Evolutionary conservation across 1,284 basidiomycete genomes (phyloP).

Genomic region (Neolentinus lepideus): DNA sequence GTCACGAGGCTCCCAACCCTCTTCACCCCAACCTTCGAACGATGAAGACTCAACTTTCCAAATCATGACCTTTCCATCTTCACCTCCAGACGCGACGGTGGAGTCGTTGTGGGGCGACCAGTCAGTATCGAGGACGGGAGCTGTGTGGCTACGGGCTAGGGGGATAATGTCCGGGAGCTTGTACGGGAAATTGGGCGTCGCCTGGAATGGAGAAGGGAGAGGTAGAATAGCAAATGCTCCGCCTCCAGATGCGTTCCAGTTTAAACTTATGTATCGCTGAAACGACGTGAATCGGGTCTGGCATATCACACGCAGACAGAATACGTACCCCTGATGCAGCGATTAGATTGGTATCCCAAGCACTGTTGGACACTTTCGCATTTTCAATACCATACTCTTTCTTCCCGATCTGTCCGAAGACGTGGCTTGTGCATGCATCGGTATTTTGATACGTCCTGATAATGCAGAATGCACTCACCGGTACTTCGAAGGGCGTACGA

Average conservation of each 20-base stretch:
- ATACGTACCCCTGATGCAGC: slow-evolving; percentile 73
- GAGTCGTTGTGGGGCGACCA: slow-evolving; percentile 95
- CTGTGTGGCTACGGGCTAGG: slow-evolving; percentile 82
- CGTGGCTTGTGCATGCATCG: slow-evolving; percentile 53
- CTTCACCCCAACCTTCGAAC: slow-evolving; percentile 85
- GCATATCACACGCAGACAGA: slow-evolving; percentile 1
- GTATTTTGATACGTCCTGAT: not conserved
- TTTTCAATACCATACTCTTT: slow-evolving; percentile 86
- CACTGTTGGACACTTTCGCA: slow-evolving; percentile 82
- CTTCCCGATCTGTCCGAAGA: slow-evolving; percentile 82
- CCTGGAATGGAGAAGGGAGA: slow-evolving; percentile 66
- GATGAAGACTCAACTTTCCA: slow-evolving; percentile 72
- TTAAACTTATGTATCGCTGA: slow-evolving; percentile 82
- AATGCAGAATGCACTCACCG: slow-evolving; percentile 22
- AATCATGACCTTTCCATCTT: slow-evolving; percentile 90
- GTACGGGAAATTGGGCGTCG: slow-evolving; percentile 50
- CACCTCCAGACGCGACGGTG: slow-evolving; percentile 84
- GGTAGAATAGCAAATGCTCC: slow-evolving; percentile 94
- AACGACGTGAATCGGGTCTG: not conserved
- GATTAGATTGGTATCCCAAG: slow-evolving; percentile 96
- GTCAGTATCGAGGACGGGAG: slow-evolving; percentile 90
- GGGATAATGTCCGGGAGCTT: slow-evolving; percentile 93
- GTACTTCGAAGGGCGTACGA: slow-evolving; percentile 55
- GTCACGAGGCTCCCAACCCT: slow-evolving; percentile 79
- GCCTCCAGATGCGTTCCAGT: slow-evolving; percentile 95